These are phyloP conservation scores for Cicer cuneatum DNA, from an alignment of 306 rosid species.

Conservation along the genomic window DNA sequence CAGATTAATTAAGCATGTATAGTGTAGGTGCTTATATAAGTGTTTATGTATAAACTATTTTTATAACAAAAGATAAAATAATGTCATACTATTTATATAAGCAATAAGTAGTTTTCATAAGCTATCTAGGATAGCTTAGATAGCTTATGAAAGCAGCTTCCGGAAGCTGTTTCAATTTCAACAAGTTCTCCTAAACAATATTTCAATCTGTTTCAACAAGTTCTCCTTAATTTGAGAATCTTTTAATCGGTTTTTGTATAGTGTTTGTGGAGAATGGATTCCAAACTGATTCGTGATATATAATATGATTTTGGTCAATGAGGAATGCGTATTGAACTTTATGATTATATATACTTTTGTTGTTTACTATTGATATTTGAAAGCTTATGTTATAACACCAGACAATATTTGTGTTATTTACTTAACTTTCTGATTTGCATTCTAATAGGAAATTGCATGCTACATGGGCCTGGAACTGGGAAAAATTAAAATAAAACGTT, in stretches of 20 bases:
- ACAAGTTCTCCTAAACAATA: neutral
- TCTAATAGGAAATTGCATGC: slow-evolving; percentile 84
- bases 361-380: slow-evolving; percentile 32
- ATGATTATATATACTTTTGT: neutral
- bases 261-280: neutral
- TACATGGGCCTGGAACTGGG: slow-evolving; percentile 94
- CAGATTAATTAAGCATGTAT: neutral
- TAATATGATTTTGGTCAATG: neutral
- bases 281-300: neutral
- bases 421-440: slow-evolving; percentile 30
- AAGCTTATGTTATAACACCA: neutral
- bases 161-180: neutral
- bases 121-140: neutral
- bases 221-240: neutral
- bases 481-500: slow-evolving; percentile 87
- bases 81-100: neutral
- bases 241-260: too few relatives aligned
- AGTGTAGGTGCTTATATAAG: neutral
- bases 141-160: neutral
- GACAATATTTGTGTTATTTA: neutral
- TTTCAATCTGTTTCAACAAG: neutral
- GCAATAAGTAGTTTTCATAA: neutral
- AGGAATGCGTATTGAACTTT: neutral
- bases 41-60: neutral
- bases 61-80: neutral